Evolutionary conservation across 805 yeast species (phyloP).

Genomic region (Tetrapisispora pingtungensis): DNA sequence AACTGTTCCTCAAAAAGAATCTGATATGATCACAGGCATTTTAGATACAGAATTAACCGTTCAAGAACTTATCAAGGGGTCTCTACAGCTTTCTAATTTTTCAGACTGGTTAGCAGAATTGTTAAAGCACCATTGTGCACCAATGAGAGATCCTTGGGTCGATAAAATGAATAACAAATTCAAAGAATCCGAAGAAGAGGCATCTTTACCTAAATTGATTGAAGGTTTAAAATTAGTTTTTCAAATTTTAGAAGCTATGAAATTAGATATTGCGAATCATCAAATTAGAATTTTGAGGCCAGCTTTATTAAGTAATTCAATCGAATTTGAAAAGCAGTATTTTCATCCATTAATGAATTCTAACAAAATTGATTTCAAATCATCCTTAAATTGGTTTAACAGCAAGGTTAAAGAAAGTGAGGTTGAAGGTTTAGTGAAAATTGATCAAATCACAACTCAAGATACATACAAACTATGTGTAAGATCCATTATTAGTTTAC

Average conservation of each 20-base stretch:
- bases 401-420: slow-evolving; percentile 24
- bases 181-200: slow-evolving; percentile 33
- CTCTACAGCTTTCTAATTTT: slow-evolving; percentile 62
- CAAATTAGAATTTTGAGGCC: slow-evolving; percentile 83
- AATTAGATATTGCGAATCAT: slow-evolving; percentile 89
- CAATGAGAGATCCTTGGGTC: slow-evolving; percentile 89
- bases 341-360: slow-evolving; percentile 37
- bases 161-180: slow-evolving; percentile 64
- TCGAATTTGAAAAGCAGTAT: slow-evolving; percentile 81
- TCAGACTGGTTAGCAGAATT: slow-evolving; percentile 66
- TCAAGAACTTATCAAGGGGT: slow-evolving; percentile 62
- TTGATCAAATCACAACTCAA: slow-evolving; percentile 8
- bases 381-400: slow-evolving; percentile 58
- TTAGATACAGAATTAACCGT: slow-evolving; percentile 66
- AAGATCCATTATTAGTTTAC: slow-evolving; percentile 47
- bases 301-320: slow-evolving; percentile 73
- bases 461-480: slow-evolving; percentile 35
- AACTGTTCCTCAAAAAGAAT: slow-evolving; percentile 69
- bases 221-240: slow-evolving; percentile 72
- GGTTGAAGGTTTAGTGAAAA: slow-evolving; percentile 10
- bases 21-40: slow-evolving; percentile 53
- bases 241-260: slow-evolving; percentile 86
- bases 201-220: slow-evolving; percentile 44
- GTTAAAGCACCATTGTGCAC: slow-evolving; percentile 87
- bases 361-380: slow-evolving; percentile 48